Evolutionary conservation across 2,329 filamentous ascomycete genomes (phyloP).

Genomic region (Ceratocystis papillata): DNA sequence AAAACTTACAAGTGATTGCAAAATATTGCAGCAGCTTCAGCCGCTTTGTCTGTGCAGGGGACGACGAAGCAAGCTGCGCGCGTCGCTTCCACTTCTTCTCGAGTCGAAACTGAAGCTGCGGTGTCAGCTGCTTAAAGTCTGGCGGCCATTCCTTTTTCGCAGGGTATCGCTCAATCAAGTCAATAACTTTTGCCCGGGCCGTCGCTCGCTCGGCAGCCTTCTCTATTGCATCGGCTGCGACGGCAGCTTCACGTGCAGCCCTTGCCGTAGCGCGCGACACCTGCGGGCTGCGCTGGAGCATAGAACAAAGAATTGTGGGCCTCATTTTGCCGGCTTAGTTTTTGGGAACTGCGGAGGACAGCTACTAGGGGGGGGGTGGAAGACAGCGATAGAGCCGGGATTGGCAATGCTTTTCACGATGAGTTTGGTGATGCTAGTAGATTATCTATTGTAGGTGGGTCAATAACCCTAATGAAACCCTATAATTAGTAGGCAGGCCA

Average conservation of each 20-base stretch:
- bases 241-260: slow-evolving; percentile 15
- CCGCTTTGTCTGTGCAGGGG: slow-evolving; percentile 54
- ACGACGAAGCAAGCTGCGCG: slow-evolving; percentile 48
- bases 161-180: slow-evolving; percentile 47
- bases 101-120: slow-evolving; percentile 64
- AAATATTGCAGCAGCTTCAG: slow-evolving; percentile 54
- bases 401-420: neutral
- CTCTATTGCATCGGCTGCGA: slow-evolving; percentile 15
- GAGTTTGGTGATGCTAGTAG: neutral
- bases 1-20: slow-evolving; percentile 44
- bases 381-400: neutral
- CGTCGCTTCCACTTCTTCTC: slow-evolving; percentile 70
- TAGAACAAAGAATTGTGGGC: neutral
- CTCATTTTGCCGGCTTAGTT: neutral
- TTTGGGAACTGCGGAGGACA: no score
- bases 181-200: slow-evolving; percentile 10
- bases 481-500: neutral
- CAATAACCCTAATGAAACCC: neutral
- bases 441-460: neutral
- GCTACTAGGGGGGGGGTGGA: neutral
- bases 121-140: slow-evolving; percentile 57
- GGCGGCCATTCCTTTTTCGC: slow-evolving; percentile 69
- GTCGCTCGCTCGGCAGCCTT: slow-evolving; percentile 14
- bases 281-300: neutral
- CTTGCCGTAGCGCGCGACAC: slow-evolving; percentile 28